Conservation (phyloP, 2,329 filamentous ascomycete species). For the Ustilaginoidea virens region DNA sequence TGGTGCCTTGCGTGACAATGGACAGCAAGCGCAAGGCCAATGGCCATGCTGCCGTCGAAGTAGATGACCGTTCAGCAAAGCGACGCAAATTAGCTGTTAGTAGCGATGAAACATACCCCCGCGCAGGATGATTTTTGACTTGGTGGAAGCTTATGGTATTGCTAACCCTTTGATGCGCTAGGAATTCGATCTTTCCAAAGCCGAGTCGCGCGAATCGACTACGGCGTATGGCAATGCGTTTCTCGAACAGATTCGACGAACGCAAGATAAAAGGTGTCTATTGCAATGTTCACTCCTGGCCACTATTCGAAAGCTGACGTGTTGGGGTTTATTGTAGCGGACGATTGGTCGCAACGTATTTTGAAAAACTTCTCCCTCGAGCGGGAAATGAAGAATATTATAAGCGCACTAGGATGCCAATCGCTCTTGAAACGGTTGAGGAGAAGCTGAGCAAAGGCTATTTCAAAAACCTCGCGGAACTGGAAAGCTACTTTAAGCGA, state of each 20-base stretch:
- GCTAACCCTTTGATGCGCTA: slow-evolving; percentile 6
- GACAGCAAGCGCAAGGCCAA: slow-evolving; percentile 43
- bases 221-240: slow-evolving; percentile 58
- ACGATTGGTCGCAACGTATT: slow-evolving; percentile 58
- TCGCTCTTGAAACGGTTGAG: slow-evolving; percentile 66
- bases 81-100: slow-evolving; percentile 37
- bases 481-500: slow-evolving; percentile 77
- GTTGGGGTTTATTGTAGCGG: slow-evolving; percentile 46
- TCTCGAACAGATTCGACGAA: slow-evolving; percentile 58
- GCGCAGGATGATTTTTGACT: neutral
- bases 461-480: slow-evolving; percentile 54
- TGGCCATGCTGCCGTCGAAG: slow-evolving; percentile 26
- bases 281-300: no score
- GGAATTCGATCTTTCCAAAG: slow-evolving; percentile 33
- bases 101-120: no score
- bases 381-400: slow-evolving; percentile 61
- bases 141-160: neutral
- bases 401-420: slow-evolving; percentile 57
- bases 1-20: slow-evolving; percentile 22
- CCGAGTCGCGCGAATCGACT: slow-evolving; percentile 53
- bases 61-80: slow-evolving; percentile 38
- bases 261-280: slow-evolving; percentile 76
- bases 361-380: slow-evolving; percentile 54
- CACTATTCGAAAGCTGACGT: no score
- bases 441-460: slow-evolving; percentile 52